Evolutionary conservation across 2,329 filamentous ascomycete genomes (phyloP).

Genomic region (Pyricularia sp.): DNA sequence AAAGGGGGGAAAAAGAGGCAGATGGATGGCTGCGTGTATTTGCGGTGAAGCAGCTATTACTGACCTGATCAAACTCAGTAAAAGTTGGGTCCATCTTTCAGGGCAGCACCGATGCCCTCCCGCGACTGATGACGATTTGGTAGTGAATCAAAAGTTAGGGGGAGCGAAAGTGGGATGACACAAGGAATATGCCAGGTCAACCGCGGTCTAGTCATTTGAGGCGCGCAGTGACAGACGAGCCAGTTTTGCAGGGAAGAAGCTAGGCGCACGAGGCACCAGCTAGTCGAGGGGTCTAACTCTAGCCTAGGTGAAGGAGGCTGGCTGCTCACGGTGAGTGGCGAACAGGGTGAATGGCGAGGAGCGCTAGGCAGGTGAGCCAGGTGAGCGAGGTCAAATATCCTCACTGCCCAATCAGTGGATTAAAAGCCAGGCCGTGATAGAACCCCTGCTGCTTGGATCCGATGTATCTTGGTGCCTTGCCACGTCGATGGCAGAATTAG

Average conservation of each 20-base stretch:
- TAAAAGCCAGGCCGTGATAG: not conserved
- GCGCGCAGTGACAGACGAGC: slow-evolving; percentile 8
- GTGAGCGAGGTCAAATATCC: not conserved
- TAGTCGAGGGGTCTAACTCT: not conserved
- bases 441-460: not conserved
- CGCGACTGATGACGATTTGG: not conserved
- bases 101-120: slow-evolving; percentile 6
- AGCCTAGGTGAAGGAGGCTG: not conserved
- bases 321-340: not conserved
- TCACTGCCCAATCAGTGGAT: not conserved
- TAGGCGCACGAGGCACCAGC: not conserved
- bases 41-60: slow-evolving; percentile 8
- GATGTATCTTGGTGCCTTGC: not conserved
- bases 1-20: no score
- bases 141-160: slow-evolving; percentile 9
- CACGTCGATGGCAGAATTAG: not conserved
- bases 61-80: slow-evolving; percentile 39
- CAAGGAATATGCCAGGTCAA: slow-evolving; percentile 14
- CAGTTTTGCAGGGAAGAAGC: not conserved
- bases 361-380: not conserved
- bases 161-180: slow-evolving; percentile 13
- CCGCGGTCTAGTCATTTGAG: slow-evolving; percentile 21
- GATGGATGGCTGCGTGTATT: not conserved
- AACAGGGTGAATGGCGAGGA: slow-evolving; percentile 1
- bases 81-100: slow-evolving; percentile 31